These are phyloP conservation scores for Zarea fungicola DNA, from an alignment of 2,329 filamentous ascomycete species.

Conservation along the genomic window DNA sequence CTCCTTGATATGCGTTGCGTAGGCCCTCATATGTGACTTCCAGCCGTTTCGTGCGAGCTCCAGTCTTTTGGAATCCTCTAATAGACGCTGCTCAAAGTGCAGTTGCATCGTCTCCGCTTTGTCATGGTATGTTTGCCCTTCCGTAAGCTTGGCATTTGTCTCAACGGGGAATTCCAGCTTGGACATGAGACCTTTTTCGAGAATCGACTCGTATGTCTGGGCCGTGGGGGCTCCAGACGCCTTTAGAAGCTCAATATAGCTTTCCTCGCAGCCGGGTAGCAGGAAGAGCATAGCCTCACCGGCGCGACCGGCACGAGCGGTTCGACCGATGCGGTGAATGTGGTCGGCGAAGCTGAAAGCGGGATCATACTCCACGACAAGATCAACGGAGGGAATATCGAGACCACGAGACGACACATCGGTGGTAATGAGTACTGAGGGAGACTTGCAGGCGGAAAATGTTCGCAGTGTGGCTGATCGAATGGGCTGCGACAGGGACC, in stretches of 20 bases:
- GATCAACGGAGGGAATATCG: conserved; percentile 89
- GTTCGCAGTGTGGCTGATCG: conserved; percentile 80
- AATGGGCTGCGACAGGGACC: conserved; percentile 80
- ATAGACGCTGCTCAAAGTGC: conserved; percentile 54
- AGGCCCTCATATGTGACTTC: conserved; percentile 88
- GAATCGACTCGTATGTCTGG: conserved; percentile 48
- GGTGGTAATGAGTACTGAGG: conserved; percentile 83
- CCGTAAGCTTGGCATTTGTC: conserved; percentile 48
- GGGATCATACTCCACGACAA: conserved; percentile 94
- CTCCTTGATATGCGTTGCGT: conserved; percentile 84
- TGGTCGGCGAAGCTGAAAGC: conserved; percentile 92
- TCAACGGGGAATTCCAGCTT: conserved; percentile 64
- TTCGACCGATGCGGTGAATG: conserved; percentile 89
- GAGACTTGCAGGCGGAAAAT: conserved; percentile 68
- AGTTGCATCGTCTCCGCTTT: conserved; percentile 55
- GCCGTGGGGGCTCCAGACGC: conserved; percentile 42
- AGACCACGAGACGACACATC: conserved; percentile 94
- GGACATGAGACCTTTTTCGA: conserved; percentile 61
- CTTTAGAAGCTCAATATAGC: conserved; percentile 72
- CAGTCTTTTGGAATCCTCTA: conserved; percentile 60
- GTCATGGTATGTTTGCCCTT: conserved; percentile 40
- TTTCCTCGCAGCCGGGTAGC: conserved; percentile 85
- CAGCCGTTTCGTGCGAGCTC: conserved; percentile 81
- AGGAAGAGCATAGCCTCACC: conserved; percentile 88
- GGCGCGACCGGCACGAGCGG: conserved; percentile 83